Conservation (phyloP, 1,139 yeast species). For the Pichia sp. region DNA sequence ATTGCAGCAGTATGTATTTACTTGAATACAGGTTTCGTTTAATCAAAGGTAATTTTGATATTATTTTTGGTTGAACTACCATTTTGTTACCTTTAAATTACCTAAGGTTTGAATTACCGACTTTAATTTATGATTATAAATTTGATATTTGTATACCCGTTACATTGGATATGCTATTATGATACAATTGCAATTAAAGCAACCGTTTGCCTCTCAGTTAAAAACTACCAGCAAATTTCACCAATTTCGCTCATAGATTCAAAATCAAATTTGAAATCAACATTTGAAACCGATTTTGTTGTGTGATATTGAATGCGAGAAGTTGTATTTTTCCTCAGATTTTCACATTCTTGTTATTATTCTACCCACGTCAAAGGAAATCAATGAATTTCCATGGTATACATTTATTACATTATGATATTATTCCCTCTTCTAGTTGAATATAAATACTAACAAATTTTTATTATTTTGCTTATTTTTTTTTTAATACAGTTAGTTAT, state of each 20-base stretch:
- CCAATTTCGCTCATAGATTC: background rate
- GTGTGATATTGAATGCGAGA: background rate
- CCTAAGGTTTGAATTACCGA: background rate
- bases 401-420: background rate
- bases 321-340: background rate
- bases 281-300: background rate
- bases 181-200: background rate
- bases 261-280: background rate
- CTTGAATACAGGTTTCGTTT: background rate
- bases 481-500: conserved; percentile 58
- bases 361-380: background rate
- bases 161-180: background rate
- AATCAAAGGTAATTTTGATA: background rate
- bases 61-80: background rate
- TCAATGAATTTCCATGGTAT: background rate
- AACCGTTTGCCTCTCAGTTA: background rate
- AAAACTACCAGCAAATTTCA: background rate
- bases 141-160: background rate
- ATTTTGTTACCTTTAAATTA: background rate
- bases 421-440: background rate
- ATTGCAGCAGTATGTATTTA: conserved; percentile 32
- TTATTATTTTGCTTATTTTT: conserved; percentile 7
- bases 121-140: background rate
- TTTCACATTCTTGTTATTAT: background rate
- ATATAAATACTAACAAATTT: conserved; percentile 9